phyloP scores from a whole-genome alignment of 345 rosid genomes.

The Hibiscus syriacus region DNA sequence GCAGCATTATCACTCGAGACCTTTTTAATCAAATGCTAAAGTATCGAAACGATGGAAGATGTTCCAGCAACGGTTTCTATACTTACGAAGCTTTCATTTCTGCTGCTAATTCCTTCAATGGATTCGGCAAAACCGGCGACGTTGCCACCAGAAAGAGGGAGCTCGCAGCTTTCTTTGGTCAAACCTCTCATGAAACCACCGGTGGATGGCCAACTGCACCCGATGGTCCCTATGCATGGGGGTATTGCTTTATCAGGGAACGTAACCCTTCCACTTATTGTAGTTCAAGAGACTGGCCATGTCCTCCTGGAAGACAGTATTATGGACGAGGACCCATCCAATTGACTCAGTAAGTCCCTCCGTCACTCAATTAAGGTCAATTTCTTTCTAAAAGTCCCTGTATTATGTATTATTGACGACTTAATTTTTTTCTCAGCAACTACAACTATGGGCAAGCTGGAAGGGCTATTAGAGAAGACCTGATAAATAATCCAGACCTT shows the following conservation, averaged over 20 bases:
- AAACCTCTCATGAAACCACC: conserved; percentile 33
- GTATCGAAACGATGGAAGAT: conserved; percentile 21
- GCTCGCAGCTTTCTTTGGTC: conserved; percentile 32
- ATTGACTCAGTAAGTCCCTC: conserved; percentile 40
- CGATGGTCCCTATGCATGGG: conserved; percentile 66
- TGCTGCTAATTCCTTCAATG: conserved; percentile 18
- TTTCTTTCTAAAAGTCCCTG: too few species aligned
- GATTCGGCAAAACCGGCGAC: conserved; percentile 29
- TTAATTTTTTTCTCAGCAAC: too few species aligned
- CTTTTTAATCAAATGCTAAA: conserved; percentile 21
- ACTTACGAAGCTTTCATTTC: conserved; percentile 24
- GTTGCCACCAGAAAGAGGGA: conserved; percentile 21
- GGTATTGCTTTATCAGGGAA: conserved; percentile 44
- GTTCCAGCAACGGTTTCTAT: conserved; percentile 23
- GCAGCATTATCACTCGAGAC: neutral
- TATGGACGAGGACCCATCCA: conserved; percentile 71
- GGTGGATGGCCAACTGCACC: conserved; percentile 57
- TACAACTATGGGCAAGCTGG: too few species aligned
- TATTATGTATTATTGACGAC: too few species aligned
- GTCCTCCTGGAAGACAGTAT: conserved; percentile 46
- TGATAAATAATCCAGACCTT: too few species aligned
- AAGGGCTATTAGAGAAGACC: too few species aligned
- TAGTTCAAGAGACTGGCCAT: conserved; percentile 31
- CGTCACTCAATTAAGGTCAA: too few species aligned
- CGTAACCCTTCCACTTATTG: conserved; percentile 37